Evolutionary conservation across 2,329 filamentous ascomycete species (phyloP).

Genomic region (Fusarium proliferatum): DNA sequence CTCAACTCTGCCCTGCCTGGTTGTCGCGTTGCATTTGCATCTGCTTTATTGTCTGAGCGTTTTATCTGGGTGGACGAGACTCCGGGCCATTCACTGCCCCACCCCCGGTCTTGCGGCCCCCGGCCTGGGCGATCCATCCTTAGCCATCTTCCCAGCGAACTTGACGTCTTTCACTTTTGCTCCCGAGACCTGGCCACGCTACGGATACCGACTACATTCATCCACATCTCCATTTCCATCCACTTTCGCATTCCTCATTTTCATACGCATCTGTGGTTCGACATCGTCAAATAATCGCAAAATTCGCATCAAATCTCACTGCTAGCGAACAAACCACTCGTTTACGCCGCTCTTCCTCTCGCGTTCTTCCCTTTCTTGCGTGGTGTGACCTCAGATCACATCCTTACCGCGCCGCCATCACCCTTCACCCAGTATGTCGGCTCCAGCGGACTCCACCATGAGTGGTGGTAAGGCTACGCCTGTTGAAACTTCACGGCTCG

Average conservation of each 20-base stretch:
- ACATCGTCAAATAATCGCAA: constrained; percentile 19
- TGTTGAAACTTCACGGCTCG: constrained; percentile 46
- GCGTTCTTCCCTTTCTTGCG: constrained; percentile 27
- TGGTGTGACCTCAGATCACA: constrained; percentile 44
- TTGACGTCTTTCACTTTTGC: constrained; percentile 47
- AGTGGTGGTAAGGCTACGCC: constrained; percentile 46
- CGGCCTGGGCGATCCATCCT: constrained; percentile 43
- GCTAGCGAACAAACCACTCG: constrained; percentile 37
- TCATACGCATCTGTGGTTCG: constrained; percentile 33
- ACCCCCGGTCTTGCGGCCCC: constrained; percentile 45
- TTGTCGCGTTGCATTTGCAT: constrained; percentile 38
- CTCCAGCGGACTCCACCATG: constrained; percentile 49
- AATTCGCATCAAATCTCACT: constrained; percentile 8
- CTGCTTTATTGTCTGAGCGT: constrained; percentile 37
- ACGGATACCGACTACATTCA: constrained; percentile 31
- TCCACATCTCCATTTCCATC: constrained; percentile 28
- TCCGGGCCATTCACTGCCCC: constrained; percentile 40
- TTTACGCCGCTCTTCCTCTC: constrained; percentile 12
- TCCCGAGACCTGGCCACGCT: constrained; percentile 42
- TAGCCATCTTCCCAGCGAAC: constrained; percentile 34
- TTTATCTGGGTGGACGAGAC: constrained; percentile 41
- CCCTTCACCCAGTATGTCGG: constrained; percentile 46
- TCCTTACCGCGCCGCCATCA: constrained; percentile 31
- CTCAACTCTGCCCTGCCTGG: constrained; percentile 13
- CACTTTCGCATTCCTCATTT: constrained; percentile 28